Base-by-base conservation (phyloP, 2,329 filamentous ascomycete species). In the Hypomyces rosellus region DNA sequence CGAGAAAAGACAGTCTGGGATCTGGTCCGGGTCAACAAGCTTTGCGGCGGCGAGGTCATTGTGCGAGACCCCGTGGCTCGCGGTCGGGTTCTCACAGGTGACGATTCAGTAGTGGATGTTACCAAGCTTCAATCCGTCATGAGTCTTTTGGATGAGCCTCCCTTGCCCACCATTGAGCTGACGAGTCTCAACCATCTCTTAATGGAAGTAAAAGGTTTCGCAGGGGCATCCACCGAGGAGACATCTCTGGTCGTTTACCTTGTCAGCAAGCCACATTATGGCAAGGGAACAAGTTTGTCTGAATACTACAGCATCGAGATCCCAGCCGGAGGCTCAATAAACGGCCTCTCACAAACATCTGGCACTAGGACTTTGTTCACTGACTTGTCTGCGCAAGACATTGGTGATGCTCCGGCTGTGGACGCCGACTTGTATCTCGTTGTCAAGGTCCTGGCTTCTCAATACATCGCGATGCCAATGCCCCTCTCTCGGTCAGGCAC, bases 1-100 rank as follows among this genome's bases (percentile, higher is more conserved):
- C 85, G 93, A 53, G 89, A 96, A 65, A 86, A 87, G 65, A 95
- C 90, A 0, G 90, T 99, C 1, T 99, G 95, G 93, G 89, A 96
- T 61, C 74, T 99, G 45, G 92, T 97, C 3, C 83, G 80, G 40
- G 92, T 92, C 41, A 99, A 99, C 71, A 97, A 96, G 70, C 80
- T 97, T 61, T 86, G 96, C 49, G 89, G 85, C 54, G 89, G 89
- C 46, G 91, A 97, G 64, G 87, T 99, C 44, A 96, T 99, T 65
- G 93, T 99, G 52, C 84, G 93, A 30, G 93, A 95, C 67, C 89
- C 93, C 2, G 79, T 78, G 16, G 84, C 91, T 63, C 81, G 86
- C 30, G 93, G 93, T 8, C 83, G 91, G 42, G 84, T 97, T 25
- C 70, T 99, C 60, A 96, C 91, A 0, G 89, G 88, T 12, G 87